Evolutionary conservation across 768 basidiomycete genomes (phyloP), one percentile per base, ranked within the genome.

Genomic region (Cyathus striatus): DNA sequence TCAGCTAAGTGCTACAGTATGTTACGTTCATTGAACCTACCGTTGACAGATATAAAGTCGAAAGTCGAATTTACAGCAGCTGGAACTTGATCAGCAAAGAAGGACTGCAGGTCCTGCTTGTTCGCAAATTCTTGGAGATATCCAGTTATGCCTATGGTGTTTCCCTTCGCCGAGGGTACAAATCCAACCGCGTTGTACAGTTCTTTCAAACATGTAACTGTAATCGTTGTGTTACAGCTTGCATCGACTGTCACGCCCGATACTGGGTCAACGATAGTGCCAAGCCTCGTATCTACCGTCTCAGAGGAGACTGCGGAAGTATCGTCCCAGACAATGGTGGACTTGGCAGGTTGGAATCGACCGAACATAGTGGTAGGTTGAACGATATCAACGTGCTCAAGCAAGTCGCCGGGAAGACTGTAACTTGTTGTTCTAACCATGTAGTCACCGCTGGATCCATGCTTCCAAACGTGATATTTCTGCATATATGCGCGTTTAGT

Each of bases 361-460:
- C 68, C 65, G 48, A 83, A 84, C 54, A 73, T 68, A 2, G 79
- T 83, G 1, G 82, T 82, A 0, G 83, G 81, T 35, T 79, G 75
- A 20, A 84, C 60, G 23, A 83, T 57, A 38, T 81, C 77, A 38
- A 83, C 52, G 51, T 83, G 79, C 2, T 65, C 61, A 45, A 77
- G 68, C 22, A 83, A 47, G 38, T 67, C 45, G 13, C 65, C 65
- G 0, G 82, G 81, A 10, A 84, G 65, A 46, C 75, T 78, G 61
- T 82, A 84, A 38, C 62, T 63, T 2, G 72, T 73, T 5, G 83
- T 79, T 46, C 83, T 72, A 33, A 82, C 63, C 27, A 79, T 51
- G 14, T 64, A 60, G 23, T 70, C 68, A 0, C 69, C 75, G 24
- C 55, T 66, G 6, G 51, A 55, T 4, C 51, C 49, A 48, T 80